These are phyloP conservation scores for Carex pumila DNA, from an alignment of 176 grass and related monocot species.

Conservation along the genomic window DNA sequence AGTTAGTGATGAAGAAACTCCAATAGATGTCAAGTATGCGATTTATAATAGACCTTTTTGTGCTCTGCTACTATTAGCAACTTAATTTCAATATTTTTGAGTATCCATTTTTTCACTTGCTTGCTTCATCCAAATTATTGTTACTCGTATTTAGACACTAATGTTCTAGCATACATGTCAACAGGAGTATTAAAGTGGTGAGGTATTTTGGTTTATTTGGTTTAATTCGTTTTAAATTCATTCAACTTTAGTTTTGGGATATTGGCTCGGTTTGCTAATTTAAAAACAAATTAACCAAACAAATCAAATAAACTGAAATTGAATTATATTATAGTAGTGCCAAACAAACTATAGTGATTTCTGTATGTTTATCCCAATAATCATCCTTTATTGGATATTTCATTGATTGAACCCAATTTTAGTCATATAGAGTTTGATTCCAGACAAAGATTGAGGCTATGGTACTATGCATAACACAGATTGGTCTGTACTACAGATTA, in stretches of 20 bases:
- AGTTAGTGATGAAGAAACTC: slow-evolving; percentile 42
- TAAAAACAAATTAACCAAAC: neutral
- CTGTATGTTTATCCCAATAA: neutral
- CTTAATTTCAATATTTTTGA: neutral
- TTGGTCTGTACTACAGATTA: no score
- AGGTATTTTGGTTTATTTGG: neutral
- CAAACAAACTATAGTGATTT: neutral
- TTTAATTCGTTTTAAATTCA: neutral
- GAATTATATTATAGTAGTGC: neutral
- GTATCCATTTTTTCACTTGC: neutral
- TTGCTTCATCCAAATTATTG: neutral
- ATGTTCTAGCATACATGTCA: neutral
- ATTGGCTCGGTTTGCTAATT: neutral
- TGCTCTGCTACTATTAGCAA: neutral
- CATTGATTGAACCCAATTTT: neutral
- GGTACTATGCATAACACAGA: no score
- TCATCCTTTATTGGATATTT: neutral
- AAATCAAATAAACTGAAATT: neutral
- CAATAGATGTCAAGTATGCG: slow-evolving; percentile 71
- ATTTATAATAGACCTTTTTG: neutral
- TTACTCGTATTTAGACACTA: neutral
- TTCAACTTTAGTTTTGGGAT: neutral
- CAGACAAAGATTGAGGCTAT: neutral
- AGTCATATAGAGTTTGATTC: neutral
- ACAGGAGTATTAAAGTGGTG: neutral